Evolutionary conservation across 2,329 filamentous ascomycete genomes (phyloP).

Genomic region (Tolypocladium endophyticum): DNA sequence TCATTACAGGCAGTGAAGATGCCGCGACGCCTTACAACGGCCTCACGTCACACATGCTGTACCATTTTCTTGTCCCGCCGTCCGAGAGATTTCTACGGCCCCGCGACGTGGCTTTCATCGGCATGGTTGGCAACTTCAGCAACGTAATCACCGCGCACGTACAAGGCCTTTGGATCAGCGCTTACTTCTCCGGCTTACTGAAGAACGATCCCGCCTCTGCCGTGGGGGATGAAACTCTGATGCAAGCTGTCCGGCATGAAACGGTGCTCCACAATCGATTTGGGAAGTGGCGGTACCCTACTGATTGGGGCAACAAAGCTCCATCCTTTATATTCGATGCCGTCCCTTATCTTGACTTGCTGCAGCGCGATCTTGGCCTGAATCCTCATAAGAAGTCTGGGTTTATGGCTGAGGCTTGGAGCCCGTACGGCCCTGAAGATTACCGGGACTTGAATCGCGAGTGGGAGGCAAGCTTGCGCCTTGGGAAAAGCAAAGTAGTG

Average conservation of each 20-base stretch:
- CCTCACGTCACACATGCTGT: conserved; percentile 25
- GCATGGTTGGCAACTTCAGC: conserved; percentile 31
- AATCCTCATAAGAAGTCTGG: conserved; percentile 43
- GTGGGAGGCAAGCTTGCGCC: conserved; percentile 22
- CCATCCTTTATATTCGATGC: conserved; percentile 70
- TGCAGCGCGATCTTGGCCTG: conserved; percentile 57
- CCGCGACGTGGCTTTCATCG: conserved; percentile 33
- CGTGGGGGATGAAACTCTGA: conserved; percentile 13
- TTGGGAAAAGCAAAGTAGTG: background rate
- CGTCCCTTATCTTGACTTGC: conserved; percentile 60
- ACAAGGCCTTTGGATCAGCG: conserved; percentile 52
- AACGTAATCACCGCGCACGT: conserved; percentile 30
- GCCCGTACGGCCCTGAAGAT: conserved; percentile 49
- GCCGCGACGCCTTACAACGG: conserved; percentile 16
- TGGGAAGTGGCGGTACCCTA: conserved; percentile 58
- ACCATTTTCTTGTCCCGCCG: conserved; percentile 36
- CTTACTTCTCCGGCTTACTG: conserved; percentile 41
- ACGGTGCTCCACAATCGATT: conserved; percentile 58
- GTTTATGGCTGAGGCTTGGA: conserved; percentile 37
- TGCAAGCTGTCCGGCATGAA: conserved; percentile 36
- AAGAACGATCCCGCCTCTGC: conserved; percentile 9
- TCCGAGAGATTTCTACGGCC: conserved; percentile 21
- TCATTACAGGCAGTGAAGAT: conserved; percentile 17
- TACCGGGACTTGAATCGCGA: conserved; percentile 44
- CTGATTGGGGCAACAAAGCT: conserved; percentile 49